These are phyloP conservation scores for Gamarada debralockiae DNA, from an alignment of 495 filamentous ascomycete genomes.

Conservation along the genomic window DNA sequence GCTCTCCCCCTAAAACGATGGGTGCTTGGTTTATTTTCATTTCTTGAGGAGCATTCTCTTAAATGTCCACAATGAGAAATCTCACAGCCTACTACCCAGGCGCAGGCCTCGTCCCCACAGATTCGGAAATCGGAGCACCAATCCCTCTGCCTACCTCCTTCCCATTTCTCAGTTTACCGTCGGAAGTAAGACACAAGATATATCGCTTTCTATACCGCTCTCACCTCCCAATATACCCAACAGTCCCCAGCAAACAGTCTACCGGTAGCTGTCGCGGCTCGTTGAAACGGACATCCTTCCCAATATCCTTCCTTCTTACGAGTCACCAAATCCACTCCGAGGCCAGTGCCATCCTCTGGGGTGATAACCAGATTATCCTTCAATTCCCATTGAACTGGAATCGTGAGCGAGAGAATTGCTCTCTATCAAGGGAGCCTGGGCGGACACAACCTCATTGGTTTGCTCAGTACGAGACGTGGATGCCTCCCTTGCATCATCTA, in stretches of 20 bases:
- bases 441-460: neutral
- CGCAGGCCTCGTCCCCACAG: too few relatives aligned
- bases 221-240: neutral
- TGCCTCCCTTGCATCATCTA: neutral
- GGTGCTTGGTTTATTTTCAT: too few relatives aligned
- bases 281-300: neutral
- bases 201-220: neutral
- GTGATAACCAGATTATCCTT: slow-evolving; percentile 3
- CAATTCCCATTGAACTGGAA: slow-evolving; percentile 2
- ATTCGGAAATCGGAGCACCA: too few relatives aligned
- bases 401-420: neutral
- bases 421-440: neutral
- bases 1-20: too few relatives aligned
- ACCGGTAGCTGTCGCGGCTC: neutral
- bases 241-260: neutral
- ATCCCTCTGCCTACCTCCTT: neutral
- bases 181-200: neutral
- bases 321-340: slow-evolving; percentile 1
- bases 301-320: slow-evolving; percentile 1
- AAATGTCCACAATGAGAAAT: too few relatives aligned
- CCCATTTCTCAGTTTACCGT: neutral
- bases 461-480: neutral
- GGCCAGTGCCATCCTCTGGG: slow-evolving; percentile 3
- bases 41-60: too few relatives aligned
- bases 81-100: too few relatives aligned